Percentiles rank a stretch among this genome's conserved stretches.
Conservation (phyloP, 305 asterid species). For the Plantago coronopus region DNA sequence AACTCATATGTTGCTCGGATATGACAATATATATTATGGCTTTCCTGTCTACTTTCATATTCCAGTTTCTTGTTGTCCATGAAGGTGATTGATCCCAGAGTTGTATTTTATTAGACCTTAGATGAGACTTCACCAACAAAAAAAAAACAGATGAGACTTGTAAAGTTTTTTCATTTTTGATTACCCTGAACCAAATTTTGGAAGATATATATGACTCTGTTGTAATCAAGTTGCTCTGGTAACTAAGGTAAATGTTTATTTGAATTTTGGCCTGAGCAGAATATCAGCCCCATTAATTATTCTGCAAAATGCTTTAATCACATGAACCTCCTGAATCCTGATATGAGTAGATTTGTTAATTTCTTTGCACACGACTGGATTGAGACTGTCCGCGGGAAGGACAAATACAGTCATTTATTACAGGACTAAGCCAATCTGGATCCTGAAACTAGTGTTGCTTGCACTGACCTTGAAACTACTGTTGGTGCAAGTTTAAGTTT, state of each 20-base stretch:
- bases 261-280: neutral
- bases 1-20: conserved; percentile 97
- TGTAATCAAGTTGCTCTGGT: neutral
- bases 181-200: conserved; percentile 1
- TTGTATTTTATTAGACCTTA: neutral
- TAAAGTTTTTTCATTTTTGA: neutral
- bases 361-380: too few species aligned
- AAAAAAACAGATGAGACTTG: neutral
- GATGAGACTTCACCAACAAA: neutral
- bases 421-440: too few species aligned
- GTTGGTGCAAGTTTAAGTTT: too few species aligned
- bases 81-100: neutral
- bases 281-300: too few species aligned
- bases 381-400: too few species aligned
- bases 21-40: conserved; percentile 23
- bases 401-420: too few species aligned
- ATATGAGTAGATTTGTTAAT: too few species aligned
- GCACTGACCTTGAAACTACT: too few species aligned
- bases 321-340: too few species aligned
- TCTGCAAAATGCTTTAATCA: too few species aligned
- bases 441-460: too few species aligned
- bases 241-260: conserved; percentile 1
- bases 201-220: conserved; percentile 1
- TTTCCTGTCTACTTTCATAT: neutral
- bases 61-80: neutral